phyloP scores from a whole-genome alignment of 352 stramenopile genomes.

The Thalassiosira hispida region DNA sequence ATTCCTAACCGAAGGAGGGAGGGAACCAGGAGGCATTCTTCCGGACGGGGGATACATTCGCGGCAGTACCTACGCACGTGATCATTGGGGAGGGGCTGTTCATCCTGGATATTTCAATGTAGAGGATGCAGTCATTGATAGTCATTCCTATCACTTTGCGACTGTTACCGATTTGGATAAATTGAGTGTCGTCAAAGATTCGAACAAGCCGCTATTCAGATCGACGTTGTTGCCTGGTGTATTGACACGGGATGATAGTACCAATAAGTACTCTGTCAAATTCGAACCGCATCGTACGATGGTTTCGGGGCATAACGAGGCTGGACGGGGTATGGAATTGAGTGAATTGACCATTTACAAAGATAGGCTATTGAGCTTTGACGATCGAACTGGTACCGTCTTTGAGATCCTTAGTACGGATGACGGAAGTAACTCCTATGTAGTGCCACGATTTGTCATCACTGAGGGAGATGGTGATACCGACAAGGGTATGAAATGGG shows the following conservation, averaged over 20 bases:
- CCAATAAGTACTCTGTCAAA: constrained; percentile 63
- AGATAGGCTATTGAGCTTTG: constrained; percentile 92
- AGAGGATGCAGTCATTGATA: constrained; percentile 53
- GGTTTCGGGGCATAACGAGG: constrained; percentile 90
- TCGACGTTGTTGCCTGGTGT: constrained; percentile 91
- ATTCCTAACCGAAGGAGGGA: not conserved
- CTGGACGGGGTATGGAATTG: constrained; percentile 94
- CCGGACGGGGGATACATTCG: not conserved
- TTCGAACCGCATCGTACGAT: constrained; percentile 75
- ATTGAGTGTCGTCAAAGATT: constrained; percentile 88
- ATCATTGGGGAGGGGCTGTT: constrained; percentile 61
- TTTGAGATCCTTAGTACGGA: constrained; percentile 91
- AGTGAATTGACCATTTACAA: constrained; percentile 90
- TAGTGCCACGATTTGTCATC: constrained; percentile 93
- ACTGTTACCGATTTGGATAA: constrained; percentile 97
- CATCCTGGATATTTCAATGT: constrained; percentile 74
- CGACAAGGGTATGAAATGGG: constrained; percentile 98
- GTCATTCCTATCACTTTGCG: constrained; percentile 85
- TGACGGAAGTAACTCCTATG: constrained; percentile 75
- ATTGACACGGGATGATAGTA: constrained; percentile 84
- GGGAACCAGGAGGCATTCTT: not conserved
- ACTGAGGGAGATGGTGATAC: constrained; percentile 96
- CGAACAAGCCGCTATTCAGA: constrained; percentile 90
- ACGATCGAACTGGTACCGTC: constrained; percentile 98
- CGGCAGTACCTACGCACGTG: constrained; percentile 14